Evolutionary conservation across 345 rosid genomes (phyloP), one percentile per base, ranked within the genome.

Genomic region (Eucalyptus cloeziana): DNA sequence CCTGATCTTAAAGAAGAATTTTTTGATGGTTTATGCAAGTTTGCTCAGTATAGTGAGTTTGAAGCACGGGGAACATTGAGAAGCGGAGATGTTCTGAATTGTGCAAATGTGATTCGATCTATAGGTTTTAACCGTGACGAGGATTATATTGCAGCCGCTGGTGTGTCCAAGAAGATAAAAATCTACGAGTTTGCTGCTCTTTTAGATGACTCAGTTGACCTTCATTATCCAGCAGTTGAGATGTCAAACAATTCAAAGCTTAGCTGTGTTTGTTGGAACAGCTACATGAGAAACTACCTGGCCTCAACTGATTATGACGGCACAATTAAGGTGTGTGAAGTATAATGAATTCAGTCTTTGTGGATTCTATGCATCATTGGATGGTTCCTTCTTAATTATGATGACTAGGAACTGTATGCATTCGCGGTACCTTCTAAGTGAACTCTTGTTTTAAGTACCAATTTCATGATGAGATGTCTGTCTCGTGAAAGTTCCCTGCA

Each of bases 271-370:
- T 95, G 95, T 94, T 97, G 99, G 99, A 97, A 97, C 93, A 94
- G 90, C 91, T 97, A 96, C 93, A 96, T 96, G 90, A 95, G 94
- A 92, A 96, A 95, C 94, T 97, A 95, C 92, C 93, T 97, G 93
- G 98, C 96, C 88, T 97, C 99, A 86, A 93, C 99, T 40, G 98
- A 94, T 91, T 96, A 96, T 86, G 98, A 96, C 91, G 99, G 99
- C 88, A 92, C 91, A 58, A 97, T 96, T 88, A 93, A 96, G 99
- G 99, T 97, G 87, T 71, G 89, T 86, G 49, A 30, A 49, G 40
- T 21, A 14, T 87, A 85, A 89, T 88, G 79, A 30, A 22, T 87
- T 86, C 37, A 92, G 88, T 76, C 88, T 89, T 86, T 40, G 86
- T 76, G 10, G 83, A 76, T 76, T 76, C 83, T 37, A 37, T 76